Conservation (phyloP, 768 basidiomycete species). For the Amanita pseudoporphyria region DNA sequence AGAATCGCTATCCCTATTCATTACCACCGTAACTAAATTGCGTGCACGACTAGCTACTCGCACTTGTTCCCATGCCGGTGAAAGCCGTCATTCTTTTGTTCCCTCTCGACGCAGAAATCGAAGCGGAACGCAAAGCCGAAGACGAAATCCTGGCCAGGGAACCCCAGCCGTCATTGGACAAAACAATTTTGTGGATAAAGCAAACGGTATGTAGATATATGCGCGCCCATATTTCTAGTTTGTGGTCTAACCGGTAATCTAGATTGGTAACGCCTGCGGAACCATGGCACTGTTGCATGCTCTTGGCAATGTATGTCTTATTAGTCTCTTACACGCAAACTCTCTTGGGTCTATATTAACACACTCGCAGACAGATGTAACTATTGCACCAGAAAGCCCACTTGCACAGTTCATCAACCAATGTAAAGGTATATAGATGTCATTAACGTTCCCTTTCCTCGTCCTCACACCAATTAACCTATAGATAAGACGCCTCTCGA, state of each 20-base stretch:
- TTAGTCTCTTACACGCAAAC: too few relatives aligned
- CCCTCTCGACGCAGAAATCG: conserved; percentile 48
- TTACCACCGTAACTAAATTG: background rate
- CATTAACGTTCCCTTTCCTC: background rate
- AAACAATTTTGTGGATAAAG: conserved; percentile 77
- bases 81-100: conserved; percentile 84
- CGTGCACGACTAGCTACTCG: conserved; percentile 55
- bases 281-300: conserved; percentile 83
- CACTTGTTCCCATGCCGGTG: conserved; percentile 60
- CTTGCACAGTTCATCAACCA: conserved; percentile 58
- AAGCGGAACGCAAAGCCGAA: conserved; percentile 41
- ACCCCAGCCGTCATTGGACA: conserved; percentile 41
- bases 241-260: background rate
- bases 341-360: background rate
- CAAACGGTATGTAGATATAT: conserved; percentile 56
- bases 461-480: background rate
- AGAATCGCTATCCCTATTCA: background rate
- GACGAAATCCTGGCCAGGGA: conserved; percentile 43
- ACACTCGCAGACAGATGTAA: conserved; percentile 41
- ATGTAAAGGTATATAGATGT: conserved; percentile 37
- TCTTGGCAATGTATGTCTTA: conserved; percentile 60
- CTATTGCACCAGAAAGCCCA: conserved; percentile 44
- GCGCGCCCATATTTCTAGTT: background rate
- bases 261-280: conserved; percentile 83
- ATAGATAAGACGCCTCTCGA: conserved; percentile 62